Evolutionary conservation across 2,329 filamentous ascomycete genomes (phyloP).

Genomic region (Elsinoe arachidis): DNA sequence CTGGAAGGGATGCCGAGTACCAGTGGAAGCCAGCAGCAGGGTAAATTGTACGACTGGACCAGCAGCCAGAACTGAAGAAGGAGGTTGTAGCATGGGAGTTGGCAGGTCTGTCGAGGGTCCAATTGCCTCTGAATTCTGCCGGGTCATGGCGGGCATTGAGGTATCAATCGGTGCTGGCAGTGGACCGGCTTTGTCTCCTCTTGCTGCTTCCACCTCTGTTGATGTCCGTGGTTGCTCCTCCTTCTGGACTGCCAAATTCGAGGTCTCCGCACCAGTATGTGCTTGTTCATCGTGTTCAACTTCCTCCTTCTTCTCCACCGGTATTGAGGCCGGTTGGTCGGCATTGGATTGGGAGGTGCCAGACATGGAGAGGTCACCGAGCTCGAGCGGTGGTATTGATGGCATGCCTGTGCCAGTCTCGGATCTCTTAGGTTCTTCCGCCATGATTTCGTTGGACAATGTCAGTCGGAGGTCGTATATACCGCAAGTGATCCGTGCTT

Average conservation of each 20-base stretch:
- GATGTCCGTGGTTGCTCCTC: neutral
- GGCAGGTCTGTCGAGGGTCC: constrained; percentile 40
- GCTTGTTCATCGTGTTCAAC: neutral
- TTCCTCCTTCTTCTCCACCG: neutral
- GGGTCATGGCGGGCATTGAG: constrained; percentile 22
- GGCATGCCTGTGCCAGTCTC: neutral
- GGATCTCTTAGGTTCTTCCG: neutral
- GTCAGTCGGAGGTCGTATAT: neutral
- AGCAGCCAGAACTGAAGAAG: constrained; percentile 27
- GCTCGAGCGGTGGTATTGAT: constrained; percentile 9
- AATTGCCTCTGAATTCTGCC: constrained; percentile 38
- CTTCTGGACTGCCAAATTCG: neutral
- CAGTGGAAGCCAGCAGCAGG: constrained; percentile 64
- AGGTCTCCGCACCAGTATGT: neutral
- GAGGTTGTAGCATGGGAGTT: constrained; percentile 27
- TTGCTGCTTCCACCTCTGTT: neutral
- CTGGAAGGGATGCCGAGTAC: constrained; percentile 79
- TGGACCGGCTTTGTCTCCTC: neutral
- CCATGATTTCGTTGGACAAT: neutral
- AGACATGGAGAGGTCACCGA: constrained; percentile 7
- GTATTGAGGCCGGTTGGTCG: neutral
- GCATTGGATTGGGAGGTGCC: neutral
- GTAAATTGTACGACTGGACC: constrained; percentile 60
- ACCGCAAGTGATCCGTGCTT: no score
- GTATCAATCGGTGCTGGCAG: constrained; percentile 14